phyloP scores from a whole-genome alignment of 495 filamentous ascomycete species.

The Xylaria curta region DNA sequence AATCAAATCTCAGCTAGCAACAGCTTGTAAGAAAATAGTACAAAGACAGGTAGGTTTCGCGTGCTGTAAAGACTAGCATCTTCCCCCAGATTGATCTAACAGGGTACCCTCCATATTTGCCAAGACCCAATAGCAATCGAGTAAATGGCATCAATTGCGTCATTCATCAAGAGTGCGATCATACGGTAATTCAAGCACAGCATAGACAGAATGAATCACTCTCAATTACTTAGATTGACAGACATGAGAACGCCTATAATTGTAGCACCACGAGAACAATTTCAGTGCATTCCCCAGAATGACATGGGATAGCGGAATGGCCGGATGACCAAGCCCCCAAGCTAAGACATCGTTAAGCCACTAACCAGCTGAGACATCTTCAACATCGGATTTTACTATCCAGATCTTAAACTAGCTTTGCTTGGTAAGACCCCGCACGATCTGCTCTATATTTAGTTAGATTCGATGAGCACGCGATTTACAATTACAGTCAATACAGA shows the following conservation, averaged over 20 bases:
- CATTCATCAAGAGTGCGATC: background rate
- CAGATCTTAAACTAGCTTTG: too few species aligned
- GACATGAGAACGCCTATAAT: background rate
- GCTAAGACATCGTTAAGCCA: background rate
- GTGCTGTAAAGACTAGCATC: background rate
- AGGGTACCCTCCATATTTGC: background rate
- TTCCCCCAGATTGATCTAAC: background rate
- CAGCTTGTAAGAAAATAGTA: background rate
- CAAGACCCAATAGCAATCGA: background rate
- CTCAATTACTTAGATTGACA: background rate
- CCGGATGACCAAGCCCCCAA: background rate
- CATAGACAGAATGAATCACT: background rate
- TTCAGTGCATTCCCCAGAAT: background rate
- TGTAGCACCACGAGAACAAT: background rate
- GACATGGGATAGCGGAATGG: conserved; percentile 4
- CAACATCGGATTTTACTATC: too few species aligned
- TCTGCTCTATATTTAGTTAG: too few species aligned
- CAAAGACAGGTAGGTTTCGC: background rate
- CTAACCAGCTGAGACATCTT: background rate
- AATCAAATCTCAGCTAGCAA: background rate
- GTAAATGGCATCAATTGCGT: background rate
- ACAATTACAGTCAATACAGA: too few species aligned
- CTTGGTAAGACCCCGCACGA: too few species aligned
- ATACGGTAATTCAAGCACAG: background rate
- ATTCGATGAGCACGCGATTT: too few species aligned